phyloP scores from a whole-genome alignment of 306 rosid genomes.

The Rosa multiflora region DNA sequence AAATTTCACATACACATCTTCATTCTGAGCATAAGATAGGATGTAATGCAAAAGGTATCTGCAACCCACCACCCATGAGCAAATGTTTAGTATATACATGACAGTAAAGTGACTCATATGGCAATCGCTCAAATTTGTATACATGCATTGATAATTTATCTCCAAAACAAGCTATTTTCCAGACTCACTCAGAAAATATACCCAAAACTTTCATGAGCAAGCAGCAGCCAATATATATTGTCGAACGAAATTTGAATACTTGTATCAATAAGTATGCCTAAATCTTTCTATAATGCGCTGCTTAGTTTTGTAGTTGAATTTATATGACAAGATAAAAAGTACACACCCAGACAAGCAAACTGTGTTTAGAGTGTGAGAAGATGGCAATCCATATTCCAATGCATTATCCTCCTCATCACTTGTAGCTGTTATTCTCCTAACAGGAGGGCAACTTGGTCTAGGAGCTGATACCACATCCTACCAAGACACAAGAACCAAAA shows the following conservation, averaged over 20 bases:
- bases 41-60: conserved; percentile 84
- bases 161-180: neutral
- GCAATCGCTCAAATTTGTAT: neutral
- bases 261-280: neutral
- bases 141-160: neutral
- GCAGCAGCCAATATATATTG: neutral
- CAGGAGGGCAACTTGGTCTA: conserved; percentile 89
- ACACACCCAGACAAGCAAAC: conserved; percentile 90
- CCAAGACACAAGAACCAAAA: conserved; percentile 17
- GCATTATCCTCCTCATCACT: conserved; percentile 95
- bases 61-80: conserved; percentile 38
- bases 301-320: neutral
- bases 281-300: neutral
- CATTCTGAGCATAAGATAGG: conserved; percentile 54
- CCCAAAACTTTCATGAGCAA: neutral
- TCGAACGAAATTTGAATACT: neutral
- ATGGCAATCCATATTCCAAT: conserved; percentile 92
- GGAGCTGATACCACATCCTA: conserved; percentile 96
- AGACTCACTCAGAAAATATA: neutral
- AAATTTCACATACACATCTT: conserved; percentile 43
- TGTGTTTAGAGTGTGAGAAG: conserved; percentile 95
- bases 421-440: conserved; percentile 80
- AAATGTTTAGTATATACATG: conserved; percentile 25
- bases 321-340: conserved; percentile 14
- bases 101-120: conserved; percentile 12